Base-by-base conservation (phyloP, 106 monocot genomes). In the Xerophyta viscosa region DNA sequence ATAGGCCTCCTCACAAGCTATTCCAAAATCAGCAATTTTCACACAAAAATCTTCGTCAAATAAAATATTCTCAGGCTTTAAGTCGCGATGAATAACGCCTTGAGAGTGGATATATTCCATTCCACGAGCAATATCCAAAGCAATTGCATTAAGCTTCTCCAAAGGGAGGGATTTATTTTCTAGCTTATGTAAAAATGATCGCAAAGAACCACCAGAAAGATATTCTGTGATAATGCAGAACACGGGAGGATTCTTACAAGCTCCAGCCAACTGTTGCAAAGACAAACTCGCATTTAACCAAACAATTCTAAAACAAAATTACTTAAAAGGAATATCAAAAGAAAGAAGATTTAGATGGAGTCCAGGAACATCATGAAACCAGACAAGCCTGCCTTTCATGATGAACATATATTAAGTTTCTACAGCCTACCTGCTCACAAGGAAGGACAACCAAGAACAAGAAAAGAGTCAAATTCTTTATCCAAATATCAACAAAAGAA, bases 91-190 rank as follows among this genome's bases (percentile, higher is more conserved):
- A 42, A 85, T 68, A 49, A 85, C 57, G 15, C 85, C 79, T 58
- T 85, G 71, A 27, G 79, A 76, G 58, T 85, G 85, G 53, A 85
- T 69, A 56, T 85, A 79, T 51, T 76, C 85, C 85, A 85, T 72
- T 58, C 85, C 85, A 5, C 72, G 71, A 48, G 79, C 72, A 48
- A 85, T 75, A 23, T 76, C 75, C n/a, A 79, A 44, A n/a, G 72
- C 79, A 59, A 85, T 63, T 26, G 64, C 51, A 33, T 76, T 41
- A 5, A 76, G 56, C 37, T 80, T 85, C 6, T 65, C 26, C 29
- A 85, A 31, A 45, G 75, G 62, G 43, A 85, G 62, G 20, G 79
- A 58, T 71, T 62, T 52, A 23, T 62, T 60, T 17, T 65, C 71
- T 20, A 59, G 61, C 27, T 69, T 79, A 51, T 72, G 75, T 17